Evolutionary conservation across 345 rosid genomes (phyloP).

Genomic region (Psidium friedrichsthalianum): DNA sequence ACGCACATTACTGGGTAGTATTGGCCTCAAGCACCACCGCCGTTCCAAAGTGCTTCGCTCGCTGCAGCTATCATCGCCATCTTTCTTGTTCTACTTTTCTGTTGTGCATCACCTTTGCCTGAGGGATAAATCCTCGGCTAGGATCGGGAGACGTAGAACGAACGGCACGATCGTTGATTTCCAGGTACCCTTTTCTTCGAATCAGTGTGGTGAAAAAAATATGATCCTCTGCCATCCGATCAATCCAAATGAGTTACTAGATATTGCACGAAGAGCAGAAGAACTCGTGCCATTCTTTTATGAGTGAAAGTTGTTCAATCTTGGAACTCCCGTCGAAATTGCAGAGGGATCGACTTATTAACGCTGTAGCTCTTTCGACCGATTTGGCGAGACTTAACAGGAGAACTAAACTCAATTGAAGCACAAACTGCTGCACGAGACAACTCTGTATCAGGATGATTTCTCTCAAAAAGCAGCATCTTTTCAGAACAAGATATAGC

Average conservation of each 20-base stretch:
- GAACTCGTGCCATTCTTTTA: background rate
- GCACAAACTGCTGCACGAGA: background rate
- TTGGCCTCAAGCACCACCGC: background rate
- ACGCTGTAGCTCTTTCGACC: background rate
- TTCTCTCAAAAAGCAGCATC: background rate
- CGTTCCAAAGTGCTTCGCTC: background rate
- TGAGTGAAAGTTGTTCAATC: background rate
- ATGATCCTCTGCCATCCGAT: background rate
- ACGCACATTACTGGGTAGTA: background rate
- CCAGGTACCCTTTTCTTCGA: background rate
- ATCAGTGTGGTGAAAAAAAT: background rate
- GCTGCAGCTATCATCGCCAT: background rate
- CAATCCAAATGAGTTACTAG: background rate
- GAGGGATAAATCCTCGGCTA: background rate
- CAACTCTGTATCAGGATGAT: background rate
- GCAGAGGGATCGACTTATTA: background rate
- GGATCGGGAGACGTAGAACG: background rate
- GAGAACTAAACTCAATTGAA: background rate
- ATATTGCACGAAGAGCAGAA: background rate
- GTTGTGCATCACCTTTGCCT: background rate
- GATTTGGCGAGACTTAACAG: background rate
- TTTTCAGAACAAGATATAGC: background rate
- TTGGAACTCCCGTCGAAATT: background rate
- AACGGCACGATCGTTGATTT: background rate
- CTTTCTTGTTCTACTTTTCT: background rate